These are phyloP conservation scores for Prunus yedoensis DNA, from an alignment of 331 rosid genomes.

Conservation along the genomic window DNA sequence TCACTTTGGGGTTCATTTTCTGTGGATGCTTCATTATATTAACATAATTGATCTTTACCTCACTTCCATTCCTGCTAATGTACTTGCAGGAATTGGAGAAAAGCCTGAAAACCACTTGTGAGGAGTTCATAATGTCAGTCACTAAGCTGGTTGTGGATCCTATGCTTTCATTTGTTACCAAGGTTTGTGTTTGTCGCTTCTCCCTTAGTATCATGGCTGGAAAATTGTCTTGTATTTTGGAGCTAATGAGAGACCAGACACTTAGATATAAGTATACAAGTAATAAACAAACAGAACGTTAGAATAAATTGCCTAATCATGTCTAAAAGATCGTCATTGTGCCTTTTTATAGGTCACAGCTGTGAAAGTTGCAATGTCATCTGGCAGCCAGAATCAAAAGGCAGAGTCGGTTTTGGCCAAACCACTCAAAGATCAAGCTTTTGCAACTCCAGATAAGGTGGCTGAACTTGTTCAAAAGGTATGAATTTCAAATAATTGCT, in stretches of 20 bases:
- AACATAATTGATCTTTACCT: neutral
- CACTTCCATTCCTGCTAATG: slow-evolving; percentile 5
- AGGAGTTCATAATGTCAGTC: slow-evolving; percentile 95
- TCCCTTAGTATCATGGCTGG: slow-evolving; percentile 4
- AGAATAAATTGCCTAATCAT: neutral
- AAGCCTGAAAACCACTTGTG: slow-evolving; percentile 94
- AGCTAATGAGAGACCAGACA: neutral
- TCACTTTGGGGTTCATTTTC: neutral
- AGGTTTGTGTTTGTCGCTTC: slow-evolving; percentile 70
- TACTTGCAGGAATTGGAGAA: slow-evolving; percentile 87
- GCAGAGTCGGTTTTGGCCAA: slow-evolving; percentile 68
- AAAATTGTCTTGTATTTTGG: neutral
- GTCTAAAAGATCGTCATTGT: slow-evolving; percentile 16
- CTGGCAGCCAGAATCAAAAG: slow-evolving; percentile 74
- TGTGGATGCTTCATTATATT: neutral
- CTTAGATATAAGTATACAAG: neutral
- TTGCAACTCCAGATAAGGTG: slow-evolving; percentile 95
- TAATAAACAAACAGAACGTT: neutral
- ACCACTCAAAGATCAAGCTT: slow-evolving; percentile 90
- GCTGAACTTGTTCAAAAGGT: slow-evolving; percentile 94
- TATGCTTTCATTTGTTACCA: slow-evolving; percentile 95
- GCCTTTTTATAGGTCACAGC: slow-evolving; percentile 74
- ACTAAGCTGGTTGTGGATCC: slow-evolving; percentile 98
- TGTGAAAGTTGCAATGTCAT: slow-evolving; percentile 80
- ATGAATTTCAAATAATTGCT: neutral